Percentiles rank a stretch among this genome's conserved stretches.
Evolutionary conservation across 2,329 filamentous ascomycete genomes (phyloP).

Genomic region (Sclerotinia sclerotiorum): DNA sequence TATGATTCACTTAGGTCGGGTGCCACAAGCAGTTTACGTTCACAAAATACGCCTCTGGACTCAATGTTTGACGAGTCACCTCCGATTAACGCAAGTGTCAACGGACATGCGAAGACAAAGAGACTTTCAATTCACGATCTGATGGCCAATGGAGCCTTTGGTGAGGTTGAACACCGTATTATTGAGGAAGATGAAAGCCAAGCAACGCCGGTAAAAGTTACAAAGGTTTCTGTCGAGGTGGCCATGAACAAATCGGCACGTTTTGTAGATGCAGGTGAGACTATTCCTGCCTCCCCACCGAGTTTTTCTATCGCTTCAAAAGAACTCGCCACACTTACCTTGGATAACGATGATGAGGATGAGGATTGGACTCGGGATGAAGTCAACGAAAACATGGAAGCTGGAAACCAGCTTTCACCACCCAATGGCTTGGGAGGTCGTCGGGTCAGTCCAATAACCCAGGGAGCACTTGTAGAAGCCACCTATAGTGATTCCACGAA

Average conservation of each 20-base stretch:
- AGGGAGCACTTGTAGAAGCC: conserved; percentile 54
- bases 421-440: conserved; percentile 54
- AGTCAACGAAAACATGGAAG: conserved; percentile 53
- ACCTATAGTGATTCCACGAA: conserved; percentile 48
- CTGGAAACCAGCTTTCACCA: conserved; percentile 58
- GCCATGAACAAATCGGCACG: conserved; percentile 18
- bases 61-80: conserved; percentile 81
- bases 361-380: conserved; percentile 60
- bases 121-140: conserved; percentile 40
- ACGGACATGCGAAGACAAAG: conserved; percentile 43
- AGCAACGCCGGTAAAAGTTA: conserved; percentile 48
- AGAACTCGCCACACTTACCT: conserved; percentile 52
- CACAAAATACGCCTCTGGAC: conserved; percentile 70
- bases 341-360: conserved; percentile 58
- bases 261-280: conserved; percentile 28
- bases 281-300: conserved; percentile 37
- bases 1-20: conserved; percentile 75
- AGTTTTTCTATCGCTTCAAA: conserved; percentile 39
- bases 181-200: conserved; percentile 62
- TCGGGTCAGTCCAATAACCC: conserved; percentile 53
- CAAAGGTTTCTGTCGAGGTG: conserved; percentile 26
- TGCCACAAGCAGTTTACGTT: conserved; percentile 64
- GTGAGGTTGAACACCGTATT: conserved; percentile 56
- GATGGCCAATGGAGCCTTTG: conserved; percentile 46
- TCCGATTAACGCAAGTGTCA: conserved; percentile 52